Percentiles rank a stretch among this genome's conserved stretches.
These are phyloP conservation scores for Lichina pygmaea DNA, from an alignment of 495 filamentous ascomycete genomes.

Conservation along the genomic window DNA sequence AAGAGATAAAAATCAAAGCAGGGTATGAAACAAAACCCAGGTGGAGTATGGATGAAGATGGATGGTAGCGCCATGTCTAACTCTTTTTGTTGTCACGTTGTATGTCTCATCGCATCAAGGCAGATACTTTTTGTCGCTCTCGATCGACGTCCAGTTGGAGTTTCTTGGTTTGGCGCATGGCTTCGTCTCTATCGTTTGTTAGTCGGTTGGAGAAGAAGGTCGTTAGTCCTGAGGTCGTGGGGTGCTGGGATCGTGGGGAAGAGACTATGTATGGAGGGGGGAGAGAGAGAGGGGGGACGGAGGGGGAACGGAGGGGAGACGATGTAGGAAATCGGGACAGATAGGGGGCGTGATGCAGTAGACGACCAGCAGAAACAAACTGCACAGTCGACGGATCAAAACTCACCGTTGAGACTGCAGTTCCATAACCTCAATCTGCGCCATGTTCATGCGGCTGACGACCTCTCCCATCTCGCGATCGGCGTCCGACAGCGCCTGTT, in stretches of 20 bases:
- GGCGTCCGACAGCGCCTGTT: slow-evolving; percentile 53
- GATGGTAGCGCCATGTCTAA: too few species aligned
- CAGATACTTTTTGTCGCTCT: slow-evolving; percentile 27
- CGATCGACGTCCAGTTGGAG: slow-evolving; percentile 36
- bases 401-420: slow-evolving; percentile 65
- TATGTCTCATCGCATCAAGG: slow-evolving; percentile 7
- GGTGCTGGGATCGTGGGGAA: background rate
- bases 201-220: slow-evolving; percentile 7
- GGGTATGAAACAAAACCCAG: too few species aligned
- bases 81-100: too few species aligned
- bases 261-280: too few species aligned
- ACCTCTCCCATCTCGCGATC: slow-evolving; percentile 91
- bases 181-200: slow-evolving; percentile 37
- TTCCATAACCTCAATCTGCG: slow-evolving; percentile 81
- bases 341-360: too few species aligned
- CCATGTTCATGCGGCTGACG: slow-evolving; percentile 69
- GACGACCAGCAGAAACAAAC: too few species aligned
- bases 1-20: too few species aligned
- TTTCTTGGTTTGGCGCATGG: slow-evolving; percentile 52
- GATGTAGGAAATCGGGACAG: too few species aligned
- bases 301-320: background rate
- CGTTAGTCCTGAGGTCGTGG: too few species aligned
- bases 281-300: too few species aligned
- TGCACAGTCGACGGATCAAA: slow-evolving; percentile 2
- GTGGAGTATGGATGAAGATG: too few species aligned